phyloP scores from a whole-genome alignment of 2,329 filamentous ascomycete genomes.

The Dactylellina cionopaga region DNA sequence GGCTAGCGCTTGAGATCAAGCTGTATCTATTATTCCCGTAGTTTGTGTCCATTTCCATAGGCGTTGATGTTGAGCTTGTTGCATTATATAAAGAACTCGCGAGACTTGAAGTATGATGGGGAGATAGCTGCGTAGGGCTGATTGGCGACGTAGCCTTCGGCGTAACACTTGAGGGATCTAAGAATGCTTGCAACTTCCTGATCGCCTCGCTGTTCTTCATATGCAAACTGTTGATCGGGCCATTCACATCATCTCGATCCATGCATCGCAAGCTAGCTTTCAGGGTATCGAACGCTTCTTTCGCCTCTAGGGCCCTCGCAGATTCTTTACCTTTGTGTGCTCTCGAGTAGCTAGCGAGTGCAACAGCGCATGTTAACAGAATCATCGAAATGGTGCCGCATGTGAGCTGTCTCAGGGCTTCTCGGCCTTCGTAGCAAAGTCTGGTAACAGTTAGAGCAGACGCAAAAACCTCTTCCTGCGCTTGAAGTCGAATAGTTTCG shows the following conservation, averaged over 20 bases:
- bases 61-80: constrained; percentile 3
- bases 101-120: background rate
- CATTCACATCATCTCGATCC: constrained; percentile 25
- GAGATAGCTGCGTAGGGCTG: constrained; percentile 1
- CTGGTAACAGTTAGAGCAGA: constrained; percentile 41
- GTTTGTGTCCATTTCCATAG: constrained; percentile 43
- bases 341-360: constrained; percentile 44
- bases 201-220: constrained; percentile 52
- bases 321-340: constrained; percentile 51
- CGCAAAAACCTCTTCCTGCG: constrained; percentile 48
- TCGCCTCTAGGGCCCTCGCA: constrained; percentile 32
- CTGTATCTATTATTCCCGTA: constrained; percentile 21
- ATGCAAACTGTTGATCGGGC: constrained; percentile 39
- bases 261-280: constrained; percentile 37
- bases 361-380: constrained; percentile 47
- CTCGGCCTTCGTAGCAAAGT: constrained; percentile 38
- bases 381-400: constrained; percentile 52
- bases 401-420: constrained; percentile 25
- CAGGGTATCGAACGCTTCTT: constrained; percentile 39
- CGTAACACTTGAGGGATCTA: constrained; percentile 39
- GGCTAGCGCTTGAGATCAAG: background rate
- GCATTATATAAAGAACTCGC: constrained; percentile 2
- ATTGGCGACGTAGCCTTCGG: constrained; percentile 30
- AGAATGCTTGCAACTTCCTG: constrained; percentile 48
- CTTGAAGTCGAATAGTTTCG: constrained; percentile 36